phyloP scores from a whole-genome alignment of 2,329 filamentous ascomycete genomes.

The Chaetoscypha palmicola region DNA sequence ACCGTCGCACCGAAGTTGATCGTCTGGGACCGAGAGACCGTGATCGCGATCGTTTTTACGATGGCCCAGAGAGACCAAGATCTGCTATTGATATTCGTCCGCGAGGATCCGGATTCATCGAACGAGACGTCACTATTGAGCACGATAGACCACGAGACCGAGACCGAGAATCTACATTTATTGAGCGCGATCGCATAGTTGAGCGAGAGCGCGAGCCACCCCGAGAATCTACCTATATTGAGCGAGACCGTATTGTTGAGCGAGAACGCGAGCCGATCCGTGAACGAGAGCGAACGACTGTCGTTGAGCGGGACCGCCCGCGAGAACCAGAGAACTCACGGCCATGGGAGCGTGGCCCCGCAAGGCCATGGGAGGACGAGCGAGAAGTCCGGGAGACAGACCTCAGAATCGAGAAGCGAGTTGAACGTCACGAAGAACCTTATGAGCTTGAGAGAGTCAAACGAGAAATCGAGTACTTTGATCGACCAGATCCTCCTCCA shows the following conservation, averaged over 20 bases:
- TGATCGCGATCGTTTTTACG: slow-evolving; percentile 4
- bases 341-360: slow-evolving; percentile 30
- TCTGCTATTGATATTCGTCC: slow-evolving; percentile 24
- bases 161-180: slow-evolving; percentile 6
- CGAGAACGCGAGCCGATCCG: slow-evolving; percentile 9
- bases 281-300: slow-evolving; percentile 29
- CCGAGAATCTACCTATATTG: slow-evolving; percentile 8
- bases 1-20: slow-evolving; percentile 25
- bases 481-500: slow-evolving; percentile 42
- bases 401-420: slow-evolving; percentile 23
- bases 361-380: slow-evolving; percentile 25
- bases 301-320: slow-evolving; percentile 38
- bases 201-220: slow-evolving; percentile 35
- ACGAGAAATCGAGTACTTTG: slow-evolving; percentile 57
- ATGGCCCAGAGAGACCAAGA: slow-evolving; percentile 25
- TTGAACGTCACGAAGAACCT: slow-evolving; percentile 27
- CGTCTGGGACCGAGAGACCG: neutral
- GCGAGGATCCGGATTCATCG: slow-evolving; percentile 19
- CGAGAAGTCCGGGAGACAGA: slow-evolving; percentile 25
- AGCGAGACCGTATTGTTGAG: slow-evolving; percentile 14
- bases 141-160: slow-evolving; percentile 29
- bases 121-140: slow-evolving; percentile 18
- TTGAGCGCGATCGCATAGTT: slow-evolving; percentile 29
- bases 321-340: slow-evolving; percentile 25
- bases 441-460: slow-evolving; percentile 51